These are phyloP conservation scores for Penicillium paxilli DNA, from an alignment of 495 filamentous ascomycete species.

Conservation along the genomic window DNA sequence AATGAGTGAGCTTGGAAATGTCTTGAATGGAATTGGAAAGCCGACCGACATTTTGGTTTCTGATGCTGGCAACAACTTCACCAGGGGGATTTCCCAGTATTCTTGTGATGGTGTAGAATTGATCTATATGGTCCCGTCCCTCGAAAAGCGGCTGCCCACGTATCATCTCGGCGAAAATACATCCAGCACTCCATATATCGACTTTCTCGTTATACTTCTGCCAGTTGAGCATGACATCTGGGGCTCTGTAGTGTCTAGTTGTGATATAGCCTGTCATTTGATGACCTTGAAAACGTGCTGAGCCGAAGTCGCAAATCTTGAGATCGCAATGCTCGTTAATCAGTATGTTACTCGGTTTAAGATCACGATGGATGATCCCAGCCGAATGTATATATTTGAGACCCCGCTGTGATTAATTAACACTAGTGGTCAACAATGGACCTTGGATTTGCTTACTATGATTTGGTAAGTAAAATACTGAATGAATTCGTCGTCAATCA, in stretches of 20 bases:
- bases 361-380: background rate
- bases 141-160: background rate
- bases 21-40: too few relatives aligned
- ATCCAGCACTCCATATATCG: background rate
- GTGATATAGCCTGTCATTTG: background rate
- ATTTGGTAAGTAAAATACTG: slow-evolving; percentile 96
- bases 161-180: background rate
- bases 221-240: background rate
- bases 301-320: background rate
- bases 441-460: slow-evolving; percentile 52
- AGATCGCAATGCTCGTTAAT: background rate
- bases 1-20: too few relatives aligned
- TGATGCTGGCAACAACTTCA: background rate
- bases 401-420: background rate
- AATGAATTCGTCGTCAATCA: slow-evolving; percentile 90
- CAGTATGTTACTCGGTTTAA: background rate
- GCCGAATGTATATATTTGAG: background rate
- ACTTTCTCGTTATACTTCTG: background rate
- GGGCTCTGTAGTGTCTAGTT: background rate
- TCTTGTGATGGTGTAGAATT: background rate
- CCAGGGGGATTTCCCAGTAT: slow-evolving; percentile 17
- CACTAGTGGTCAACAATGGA: background rate
- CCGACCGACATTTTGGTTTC: too few relatives aligned
- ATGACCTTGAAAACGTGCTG: background rate
- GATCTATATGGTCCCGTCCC: background rate